Percentiles rank a stretch among this genome's conserved stretches.
Conservation (phyloP, 1,284 basidiomycete genomes). For the Sporisorium iseilematis-ciliati region DNA sequence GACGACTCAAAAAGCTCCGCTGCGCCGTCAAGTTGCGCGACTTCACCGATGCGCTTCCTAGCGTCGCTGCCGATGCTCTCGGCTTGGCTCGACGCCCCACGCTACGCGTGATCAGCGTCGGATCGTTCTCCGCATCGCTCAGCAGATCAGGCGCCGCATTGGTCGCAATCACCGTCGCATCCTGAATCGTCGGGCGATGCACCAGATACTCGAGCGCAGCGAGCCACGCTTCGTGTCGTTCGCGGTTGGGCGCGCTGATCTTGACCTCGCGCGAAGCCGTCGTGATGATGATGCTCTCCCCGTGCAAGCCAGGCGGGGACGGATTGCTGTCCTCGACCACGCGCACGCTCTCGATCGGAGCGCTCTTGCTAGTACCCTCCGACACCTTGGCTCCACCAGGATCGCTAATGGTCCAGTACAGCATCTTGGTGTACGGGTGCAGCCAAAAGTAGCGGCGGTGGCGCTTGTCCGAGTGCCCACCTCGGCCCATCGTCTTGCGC, state of each 20-base stretch:
- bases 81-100: slow-evolving; percentile 37
- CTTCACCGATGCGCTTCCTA: slow-evolving; percentile 34
- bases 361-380: slow-evolving; percentile 95
- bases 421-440: slow-evolving; percentile 96
- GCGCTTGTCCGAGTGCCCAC: slow-evolving; percentile 87
- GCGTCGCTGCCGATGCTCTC: slow-evolving; percentile 28
- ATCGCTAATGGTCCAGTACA: slow-evolving; percentile 97
- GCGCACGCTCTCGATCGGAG: slow-evolving; percentile 93
- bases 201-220: slow-evolving; percentile 72
- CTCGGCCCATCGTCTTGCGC: slow-evolving; percentile 83
- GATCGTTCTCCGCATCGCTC: slow-evolving; percentile 44
- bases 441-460: slow-evolving; percentile 99
- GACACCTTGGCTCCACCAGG: slow-evolving; percentile 86
- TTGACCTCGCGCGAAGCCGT: slow-evolving; percentile 97
- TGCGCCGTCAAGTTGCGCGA: slow-evolving; percentile 62
- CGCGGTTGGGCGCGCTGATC: slow-evolving; percentile 92
- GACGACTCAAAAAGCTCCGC: slow-evolving; percentile 61
- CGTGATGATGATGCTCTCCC: slow-evolving; percentile 91
- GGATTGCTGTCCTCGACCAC: slow-evolving; percentile 91
- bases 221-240: slow-evolving; percentile 96
- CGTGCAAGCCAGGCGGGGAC: slow-evolving; percentile 89
- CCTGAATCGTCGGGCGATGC: slow-evolving; percentile 46
- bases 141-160: slow-evolving; percentile 36
- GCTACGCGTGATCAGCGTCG: slow-evolving; percentile 25
- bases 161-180: slow-evolving; percentile 46